Conservation (phyloP, 177 flowering plant species). For the Vitis hybrid region DNA sequence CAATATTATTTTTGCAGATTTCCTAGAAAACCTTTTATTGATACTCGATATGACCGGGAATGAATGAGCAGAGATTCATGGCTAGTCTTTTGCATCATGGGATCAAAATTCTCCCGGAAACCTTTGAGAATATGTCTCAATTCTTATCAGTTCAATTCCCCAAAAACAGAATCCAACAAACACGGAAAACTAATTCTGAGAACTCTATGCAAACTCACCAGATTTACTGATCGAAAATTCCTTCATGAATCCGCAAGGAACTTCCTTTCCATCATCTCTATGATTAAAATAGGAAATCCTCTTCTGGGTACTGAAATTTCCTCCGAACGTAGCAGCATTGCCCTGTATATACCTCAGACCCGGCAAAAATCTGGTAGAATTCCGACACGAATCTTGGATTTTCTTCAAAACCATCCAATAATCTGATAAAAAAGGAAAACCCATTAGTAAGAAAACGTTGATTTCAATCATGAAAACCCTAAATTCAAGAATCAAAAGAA, state of each 20-base stretch:
- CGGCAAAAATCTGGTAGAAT: conserved; percentile 26
- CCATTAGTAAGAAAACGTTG: conserved; percentile 10
- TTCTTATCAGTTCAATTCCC: neutral
- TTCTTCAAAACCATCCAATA: conserved; percentile 57
- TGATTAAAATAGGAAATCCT: conserved; percentile 62
- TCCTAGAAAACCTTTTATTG: too few species aligned
- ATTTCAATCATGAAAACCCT: neutral
- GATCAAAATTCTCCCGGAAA: too few species aligned
- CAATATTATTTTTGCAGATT: too few species aligned
- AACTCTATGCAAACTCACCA: conserved; percentile 38
- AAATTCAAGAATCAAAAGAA: neutral
- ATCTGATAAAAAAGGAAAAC: conserved; percentile 43
- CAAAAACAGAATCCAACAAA: neutral
- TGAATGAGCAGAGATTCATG: too few species aligned
- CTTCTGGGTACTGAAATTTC: conserved; percentile 53
- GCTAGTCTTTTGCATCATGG: neutral
- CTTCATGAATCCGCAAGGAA: conserved; percentile 87
- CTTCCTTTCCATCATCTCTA: conserved; percentile 24
- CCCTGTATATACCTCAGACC: conserved; percentile 47
- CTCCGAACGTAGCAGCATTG: conserved; percentile 52
- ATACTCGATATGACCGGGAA: too few species aligned
- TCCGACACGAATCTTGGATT: conserved; percentile 39
- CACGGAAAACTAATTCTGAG: neutral
- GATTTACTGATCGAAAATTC: conserved; percentile 52
- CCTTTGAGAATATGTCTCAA: too few species aligned